These are phyloP conservation scores for Cystobasidium onofrii DNA, from an alignment of 768 basidiomycete species.

Conservation along the genomic window DNA sequence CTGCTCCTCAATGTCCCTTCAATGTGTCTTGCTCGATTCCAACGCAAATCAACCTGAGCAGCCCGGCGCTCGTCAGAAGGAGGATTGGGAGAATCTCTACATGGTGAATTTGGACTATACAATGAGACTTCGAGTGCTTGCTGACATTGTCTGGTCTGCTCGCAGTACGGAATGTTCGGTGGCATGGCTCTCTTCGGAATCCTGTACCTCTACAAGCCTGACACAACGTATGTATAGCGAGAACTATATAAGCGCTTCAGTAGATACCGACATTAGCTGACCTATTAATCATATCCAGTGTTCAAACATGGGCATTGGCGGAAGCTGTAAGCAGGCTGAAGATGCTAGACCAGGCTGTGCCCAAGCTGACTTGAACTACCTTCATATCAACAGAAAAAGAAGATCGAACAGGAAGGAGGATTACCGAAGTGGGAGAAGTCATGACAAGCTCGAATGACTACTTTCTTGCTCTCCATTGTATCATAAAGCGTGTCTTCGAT, in stretches of 20 bases:
- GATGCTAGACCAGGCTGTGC: background rate
- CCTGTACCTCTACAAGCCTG: slow-evolving; percentile 31
- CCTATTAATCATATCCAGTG: background rate
- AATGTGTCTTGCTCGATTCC: background rate
- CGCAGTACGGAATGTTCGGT: slow-evolving; percentile 26
- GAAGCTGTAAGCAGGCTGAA: slow-evolving; percentile 10
- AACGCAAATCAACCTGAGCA: background rate
- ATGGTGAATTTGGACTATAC: background rate
- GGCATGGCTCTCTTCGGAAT: slow-evolving; percentile 28
- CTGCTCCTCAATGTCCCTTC: background rate
- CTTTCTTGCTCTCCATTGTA: background rate
- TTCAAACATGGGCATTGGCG: slow-evolving; percentile 30
- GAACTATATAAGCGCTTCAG: background rate
- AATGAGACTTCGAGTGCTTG: background rate
- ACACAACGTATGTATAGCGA: background rate
- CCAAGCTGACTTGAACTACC: background rate
- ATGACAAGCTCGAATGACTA: background rate
- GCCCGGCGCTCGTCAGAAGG: slow-evolving; percentile 23
- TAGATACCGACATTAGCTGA: background rate
- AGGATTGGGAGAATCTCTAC: slow-evolving; percentile 27
- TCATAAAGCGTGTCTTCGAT: background rate
- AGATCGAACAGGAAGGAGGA: slow-evolving; percentile 26
- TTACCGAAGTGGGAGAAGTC: slow-evolving; percentile 31
- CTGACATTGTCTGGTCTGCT: background rate
- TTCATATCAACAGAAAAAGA: slow-evolving; percentile 15